Evolutionary conservation across 208 protist species (phyloP).

Genomic region (Polymyxa betae): DNA sequence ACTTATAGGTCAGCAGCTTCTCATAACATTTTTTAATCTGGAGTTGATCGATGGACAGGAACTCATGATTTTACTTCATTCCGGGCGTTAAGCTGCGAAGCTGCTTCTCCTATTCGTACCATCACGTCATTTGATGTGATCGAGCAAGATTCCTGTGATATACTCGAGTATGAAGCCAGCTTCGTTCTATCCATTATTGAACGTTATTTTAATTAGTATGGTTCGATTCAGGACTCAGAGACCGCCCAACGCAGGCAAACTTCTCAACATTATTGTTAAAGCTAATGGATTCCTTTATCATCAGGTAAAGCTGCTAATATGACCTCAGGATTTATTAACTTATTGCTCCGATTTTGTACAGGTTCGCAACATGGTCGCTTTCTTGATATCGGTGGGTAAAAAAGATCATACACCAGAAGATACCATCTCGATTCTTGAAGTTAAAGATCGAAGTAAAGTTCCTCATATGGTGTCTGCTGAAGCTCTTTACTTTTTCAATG

Average conservation of each 20-base stretch:
- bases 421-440: neutral
- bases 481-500: constrained; percentile 30
- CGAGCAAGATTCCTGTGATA: neutral
- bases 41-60: neutral
- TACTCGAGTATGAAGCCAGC: neutral
- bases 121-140: constrained; percentile 9
- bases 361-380: constrained; percentile 17
- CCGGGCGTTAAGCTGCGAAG: neutral
- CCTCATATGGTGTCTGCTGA: neutral
- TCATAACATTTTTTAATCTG: neutral
- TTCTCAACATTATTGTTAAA: neutral
- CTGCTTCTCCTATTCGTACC: neutral
- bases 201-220: neutral
- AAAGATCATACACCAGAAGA: neutral
- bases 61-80: constrained; percentile 23
- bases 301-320: neutral
- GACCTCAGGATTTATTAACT: neutral
- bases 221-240: neutral
- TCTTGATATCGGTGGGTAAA: constrained; percentile 5
- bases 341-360: neutral
- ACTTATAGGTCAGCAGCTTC: neutral
- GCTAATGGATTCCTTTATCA: constrained; percentile 39
- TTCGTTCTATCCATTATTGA: neutral
- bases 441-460: neutral
- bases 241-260: neutral